Evolutionary conservation across 1,139 yeast genomes (phyloP).

Genomic region (Debaryomyces subglobosus): DNA sequence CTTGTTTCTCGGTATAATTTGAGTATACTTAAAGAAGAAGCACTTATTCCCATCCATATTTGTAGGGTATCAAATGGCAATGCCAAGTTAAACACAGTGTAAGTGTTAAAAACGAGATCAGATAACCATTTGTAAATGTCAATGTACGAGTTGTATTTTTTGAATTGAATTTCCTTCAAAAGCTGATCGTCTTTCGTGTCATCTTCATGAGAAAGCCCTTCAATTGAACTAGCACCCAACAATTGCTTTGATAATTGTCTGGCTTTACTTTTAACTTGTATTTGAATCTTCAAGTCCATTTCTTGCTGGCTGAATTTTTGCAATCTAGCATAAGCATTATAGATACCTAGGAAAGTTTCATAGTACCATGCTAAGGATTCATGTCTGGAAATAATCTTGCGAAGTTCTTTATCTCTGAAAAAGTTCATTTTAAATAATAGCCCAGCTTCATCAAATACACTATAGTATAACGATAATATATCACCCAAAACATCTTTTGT

Average conservation of each 20-base stretch:
- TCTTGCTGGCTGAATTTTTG: conserved; percentile 45
- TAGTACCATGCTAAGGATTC: conserved; percentile 68
- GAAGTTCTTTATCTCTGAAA: conserved; percentile 41
- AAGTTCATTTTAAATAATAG: conserved; percentile 57
- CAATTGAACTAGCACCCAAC: conserved; percentile 24
- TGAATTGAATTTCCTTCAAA: conserved; percentile 39
- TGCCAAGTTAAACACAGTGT: conserved; percentile 44
- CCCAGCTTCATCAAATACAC: conserved; percentile 62
- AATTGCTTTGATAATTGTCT: conserved; percentile 41
- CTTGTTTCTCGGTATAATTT: conserved; percentile 48
- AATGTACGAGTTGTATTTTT: conserved; percentile 42
- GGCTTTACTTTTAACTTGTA: conserved; percentile 45
- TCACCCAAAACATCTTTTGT: conserved; percentile 51
- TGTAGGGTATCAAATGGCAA: conserved; percentile 50
- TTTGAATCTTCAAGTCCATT: conserved; percentile 42
- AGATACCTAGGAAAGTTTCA: conserved; percentile 58
- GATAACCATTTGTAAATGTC: conserved; percentile 46
- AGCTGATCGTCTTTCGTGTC: conserved; percentile 28
- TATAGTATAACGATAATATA: conserved; percentile 58
- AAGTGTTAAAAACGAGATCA: conserved; percentile 46
- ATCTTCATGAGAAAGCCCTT: conserved; percentile 12
- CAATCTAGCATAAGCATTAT: conserved; percentile 47
- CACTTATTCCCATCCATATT: conserved; percentile 53
- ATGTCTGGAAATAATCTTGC: conserved; percentile 47
- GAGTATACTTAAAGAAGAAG: conserved; percentile 41